Conservation (phyloP, 2,329 filamentous ascomycete species). For the Graphilbum sp. region DNA sequence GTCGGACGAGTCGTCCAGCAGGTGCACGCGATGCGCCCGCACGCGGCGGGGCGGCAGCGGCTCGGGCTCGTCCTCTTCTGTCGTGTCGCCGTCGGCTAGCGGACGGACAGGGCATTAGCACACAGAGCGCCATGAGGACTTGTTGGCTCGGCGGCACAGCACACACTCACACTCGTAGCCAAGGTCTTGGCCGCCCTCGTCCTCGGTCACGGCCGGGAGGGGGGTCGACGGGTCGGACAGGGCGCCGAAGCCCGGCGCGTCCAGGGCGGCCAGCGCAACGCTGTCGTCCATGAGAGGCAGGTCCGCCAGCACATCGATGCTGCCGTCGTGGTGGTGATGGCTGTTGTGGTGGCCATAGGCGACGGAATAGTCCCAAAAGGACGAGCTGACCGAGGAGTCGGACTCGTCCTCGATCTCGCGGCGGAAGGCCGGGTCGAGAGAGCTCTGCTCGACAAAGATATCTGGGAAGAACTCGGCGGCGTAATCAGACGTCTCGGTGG, state of each 20-base stretch:
- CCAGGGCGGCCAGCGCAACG: not conserved
- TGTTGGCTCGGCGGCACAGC: not conserved
- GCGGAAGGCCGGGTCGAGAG: constrained; percentile 55
- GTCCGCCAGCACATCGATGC: not conserved
- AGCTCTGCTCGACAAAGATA: constrained; percentile 61
- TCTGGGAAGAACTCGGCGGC: constrained; percentile 55
- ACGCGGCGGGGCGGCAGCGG: constrained; percentile 30
- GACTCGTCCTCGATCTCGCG: constrained; percentile 55
- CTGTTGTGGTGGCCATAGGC: constrained; percentile 20
- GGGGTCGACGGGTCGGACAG: constrained; percentile 18
- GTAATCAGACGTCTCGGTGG: constrained; percentile 40
- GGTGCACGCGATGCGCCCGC: constrained; percentile 18
- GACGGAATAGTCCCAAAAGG: constrained; percentile 47
- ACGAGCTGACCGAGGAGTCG: constrained; percentile 38
- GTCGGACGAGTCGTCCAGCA: constrained; percentile 25
- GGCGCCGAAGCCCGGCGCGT: constrained; percentile 10
- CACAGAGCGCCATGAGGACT: not conserved
- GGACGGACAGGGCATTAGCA: constrained; percentile 14
- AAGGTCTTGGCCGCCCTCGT: constrained; percentile 20
- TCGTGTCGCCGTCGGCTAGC: constrained; percentile 44
- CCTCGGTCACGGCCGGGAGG: constrained; percentile 15
- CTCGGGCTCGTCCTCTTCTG: constrained; percentile 40
- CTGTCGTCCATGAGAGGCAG: constrained; percentile 8
- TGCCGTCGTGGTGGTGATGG: constrained; percentile 1
- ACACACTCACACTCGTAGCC: constrained; percentile 48